Base-by-base conservation (phyloP, 371 early-diverging fungal species). In the Blakeslea trispora region DNA sequence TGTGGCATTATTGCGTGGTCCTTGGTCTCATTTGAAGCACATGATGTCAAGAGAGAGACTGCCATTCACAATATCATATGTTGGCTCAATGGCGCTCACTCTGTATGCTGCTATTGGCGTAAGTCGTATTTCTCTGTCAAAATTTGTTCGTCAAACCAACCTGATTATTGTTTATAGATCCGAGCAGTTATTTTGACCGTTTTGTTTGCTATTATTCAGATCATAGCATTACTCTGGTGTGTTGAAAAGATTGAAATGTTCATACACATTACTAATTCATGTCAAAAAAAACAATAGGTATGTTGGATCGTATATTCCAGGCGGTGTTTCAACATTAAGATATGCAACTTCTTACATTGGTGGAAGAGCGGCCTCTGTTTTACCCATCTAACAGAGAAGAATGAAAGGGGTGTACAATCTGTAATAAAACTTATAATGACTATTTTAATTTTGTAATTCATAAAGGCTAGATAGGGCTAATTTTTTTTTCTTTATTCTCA, bases 1-100 rank as follows among this genome's bases (percentile, higher is more conserved):
- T 53, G 79, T 86, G 40, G 87, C 87, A 10, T 57, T 88, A 61
- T 61, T 88, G 42, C 77, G 81, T 43, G 89, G 89, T 13, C 89
- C 87, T 18, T 70, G 69, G 59, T 64, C 84, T 1, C 87, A 87
- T 56, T 48, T 86, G 22, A 69, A 77, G 46, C 84, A 87, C 51
- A 74, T 85, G 73, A 53, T 85, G 17, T 82, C 84, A 19, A 62
- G 61, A 41, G 84, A 85, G 50, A 68, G 89, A 44, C 44, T 85
- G 4, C 81, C 83, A 1, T 86, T 86, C 63, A 84, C 85, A 5
- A 53, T 61, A 19, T 70, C 78, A 2, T 87, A 88, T 60, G 63
- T 85, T 31, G 84, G 84, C 22, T 80, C 84, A 8, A 81, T 88
- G 81, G 62, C 63, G 2, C 57, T 86, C 56, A 85, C 85, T 2